phyloP scores from a whole-genome alignment of 1,284 basidiomycete species.

The Athelia sp. region DNA sequence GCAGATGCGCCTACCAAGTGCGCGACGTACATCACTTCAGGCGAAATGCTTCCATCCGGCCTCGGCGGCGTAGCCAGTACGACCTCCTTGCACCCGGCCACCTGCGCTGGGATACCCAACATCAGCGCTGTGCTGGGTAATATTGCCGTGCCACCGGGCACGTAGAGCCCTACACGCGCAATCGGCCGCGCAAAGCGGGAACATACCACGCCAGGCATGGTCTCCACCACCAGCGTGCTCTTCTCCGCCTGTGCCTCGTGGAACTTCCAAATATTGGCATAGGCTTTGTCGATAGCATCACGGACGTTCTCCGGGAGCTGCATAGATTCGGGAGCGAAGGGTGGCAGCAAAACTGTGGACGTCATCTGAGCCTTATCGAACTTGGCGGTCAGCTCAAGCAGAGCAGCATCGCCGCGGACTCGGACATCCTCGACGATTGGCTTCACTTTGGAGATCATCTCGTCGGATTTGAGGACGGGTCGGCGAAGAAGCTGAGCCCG shows the following conservation, averaged over 20 bases:
- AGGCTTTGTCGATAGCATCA: conserved; percentile 88
- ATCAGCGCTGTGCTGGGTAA: conserved; percentile 97
- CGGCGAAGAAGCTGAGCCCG: conserved; percentile 75
- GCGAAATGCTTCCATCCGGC: conserved; percentile 84
- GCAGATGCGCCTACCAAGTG: conserved; percentile 83
- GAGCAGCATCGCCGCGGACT: conserved; percentile 78
- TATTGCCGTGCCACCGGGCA: conserved; percentile 96
- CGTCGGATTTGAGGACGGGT: conserved; percentile 88
- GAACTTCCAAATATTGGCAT: conserved; percentile 89
- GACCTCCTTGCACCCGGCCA: conserved; percentile 91
- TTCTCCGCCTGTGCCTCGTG: conserved; percentile 80
- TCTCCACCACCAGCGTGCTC: conserved; percentile 81
- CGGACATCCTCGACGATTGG: conserved; percentile 93
- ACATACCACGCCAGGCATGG: conserved; percentile 97
- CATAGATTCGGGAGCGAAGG: conserved; percentile 57
- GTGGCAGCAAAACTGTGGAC: conserved; percentile 63
- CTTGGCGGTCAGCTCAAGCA: conserved; percentile 88
- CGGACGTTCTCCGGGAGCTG: conserved; percentile 61
- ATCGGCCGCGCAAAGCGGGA: conserved; percentile 93
- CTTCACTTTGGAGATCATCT: conserved; percentile 93
- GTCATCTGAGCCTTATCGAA: conserved; percentile 80
- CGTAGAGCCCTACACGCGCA: conserved; percentile 93
- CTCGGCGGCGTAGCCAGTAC: conserved; percentile 95
- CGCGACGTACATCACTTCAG: conserved; percentile 95
- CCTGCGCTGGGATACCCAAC: conserved; percentile 97